Base-by-base conservation (phyloP, 495 filamentous ascomycete genomes). In the Xylaria bambusicola region DNA sequence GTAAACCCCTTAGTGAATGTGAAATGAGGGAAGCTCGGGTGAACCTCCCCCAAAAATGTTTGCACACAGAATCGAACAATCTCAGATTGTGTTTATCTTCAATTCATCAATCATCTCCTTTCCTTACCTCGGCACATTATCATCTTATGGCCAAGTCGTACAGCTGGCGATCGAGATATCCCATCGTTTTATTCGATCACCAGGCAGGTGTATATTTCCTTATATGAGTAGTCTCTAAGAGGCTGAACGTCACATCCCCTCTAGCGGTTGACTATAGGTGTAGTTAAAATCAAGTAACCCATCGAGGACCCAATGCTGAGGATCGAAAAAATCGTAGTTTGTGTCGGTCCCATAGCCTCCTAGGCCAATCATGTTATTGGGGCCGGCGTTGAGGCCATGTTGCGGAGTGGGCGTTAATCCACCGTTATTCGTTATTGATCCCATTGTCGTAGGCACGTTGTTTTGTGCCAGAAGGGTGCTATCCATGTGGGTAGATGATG, bases 291-390 rank as follows among this genome's bases (percentile, higher is more conserved):
- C 90, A 55, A 92, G 81, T 51, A 92, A 74, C 20, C 89, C 88
- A 66, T 97, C 92, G 47, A 97, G 78, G 77, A 93, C 87, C 92
- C 92, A 96, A 70, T 91, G 89, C 66, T 96, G 75, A 0, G 92
- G 89, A 75, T 97, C 92, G 68, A 92, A 95, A 42, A 92, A 86
- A 65, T 93, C 90, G 71, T 90, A 91, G 56, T 84, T 87, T 24
- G 83, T 76, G 66, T 86, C 82, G 35, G 62, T 71, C 63, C 86
- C 79, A 71, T 87, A 84, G 56, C 81, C 80, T 55, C 81, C 81
- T 70, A 75, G 71, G 47, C 74, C 66, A 31, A 80, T 50, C 48
- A 79, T 71, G 58, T 66, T 73, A 52, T 62, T 72, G 6, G 71
- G 65, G 21, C 59, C 70, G 31, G 76, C 59, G 29, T 48, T 74